A percentile compares a stretch with the other conserved stretches of the same genome.
Conservation (phyloP, 805 yeast genomes). For the Tetrapisispora taiwanensis region DNA sequence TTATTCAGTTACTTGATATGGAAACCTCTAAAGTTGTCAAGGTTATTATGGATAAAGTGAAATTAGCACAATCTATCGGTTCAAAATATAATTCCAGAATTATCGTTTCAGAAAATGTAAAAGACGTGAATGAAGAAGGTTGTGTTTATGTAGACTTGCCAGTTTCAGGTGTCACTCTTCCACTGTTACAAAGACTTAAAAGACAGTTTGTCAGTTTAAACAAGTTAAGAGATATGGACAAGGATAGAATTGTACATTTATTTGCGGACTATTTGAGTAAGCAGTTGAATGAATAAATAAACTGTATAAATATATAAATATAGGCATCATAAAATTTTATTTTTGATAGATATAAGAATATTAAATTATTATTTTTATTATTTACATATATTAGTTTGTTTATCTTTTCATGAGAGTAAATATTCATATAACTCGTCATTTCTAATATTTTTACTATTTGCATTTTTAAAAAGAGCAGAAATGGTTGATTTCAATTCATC, state of each 20-base stretch:
- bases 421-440: neutral
- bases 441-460: neutral
- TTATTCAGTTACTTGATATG: constrained; percentile 66
- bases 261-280: constrained; percentile 72
- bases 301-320: neutral
- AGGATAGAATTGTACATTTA: constrained; percentile 54
- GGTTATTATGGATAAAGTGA: constrained; percentile 45
- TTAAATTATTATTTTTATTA: neutral
- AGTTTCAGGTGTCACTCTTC: constrained; percentile 40
- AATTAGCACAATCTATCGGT: constrained; percentile 30
- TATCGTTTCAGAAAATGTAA: constrained; percentile 32
- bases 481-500: constrained; percentile 11
- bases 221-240: constrained; percentile 64
- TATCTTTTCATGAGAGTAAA: neutral
- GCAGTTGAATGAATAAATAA: constrained; percentile 34
- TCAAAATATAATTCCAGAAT: constrained; percentile 41
- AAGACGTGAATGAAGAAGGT: constrained; percentile 31
- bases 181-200: constrained; percentile 74
- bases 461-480: constrained; percentile 7
- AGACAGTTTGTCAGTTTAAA: constrained; percentile 77
- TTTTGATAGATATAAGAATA: neutral
- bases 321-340: neutral
- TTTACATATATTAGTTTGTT: neutral
- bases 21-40: constrained; percentile 56
- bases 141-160: constrained; percentile 54